Percentiles rank a stretch among this genome's conserved stretches.
phyloP scores from a whole-genome alignment of 768 basidiomycete species.

The Russula dissimulans region DNA sequence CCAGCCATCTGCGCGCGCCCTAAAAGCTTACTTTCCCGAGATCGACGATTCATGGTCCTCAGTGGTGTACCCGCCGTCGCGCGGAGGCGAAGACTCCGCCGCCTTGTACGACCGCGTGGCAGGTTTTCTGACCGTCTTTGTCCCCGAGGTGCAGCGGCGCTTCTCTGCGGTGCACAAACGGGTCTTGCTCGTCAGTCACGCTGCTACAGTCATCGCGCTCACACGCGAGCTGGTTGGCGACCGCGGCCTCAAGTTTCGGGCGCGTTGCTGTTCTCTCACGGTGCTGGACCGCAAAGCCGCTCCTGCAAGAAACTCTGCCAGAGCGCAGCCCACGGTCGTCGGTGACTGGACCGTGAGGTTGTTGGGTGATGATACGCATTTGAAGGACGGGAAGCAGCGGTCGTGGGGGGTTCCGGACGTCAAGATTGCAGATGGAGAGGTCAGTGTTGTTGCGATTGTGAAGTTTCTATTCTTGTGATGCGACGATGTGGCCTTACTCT shows the following conservation, averaged over 20 bases:
- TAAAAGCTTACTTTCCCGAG: conserved; percentile 44
- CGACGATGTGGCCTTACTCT: no score
- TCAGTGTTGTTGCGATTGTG: conserved; percentile 17
- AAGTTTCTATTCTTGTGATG: no score
- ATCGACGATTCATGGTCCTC: conserved; percentile 55
- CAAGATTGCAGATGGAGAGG: conserved; percentile 33
- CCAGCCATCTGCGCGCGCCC: conserved; percentile 45
- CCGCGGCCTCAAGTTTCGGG: conserved; percentile 30
- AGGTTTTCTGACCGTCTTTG: conserved; percentile 43
- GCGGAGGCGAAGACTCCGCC: conserved; percentile 60
- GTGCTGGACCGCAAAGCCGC: conserved; percentile 35
- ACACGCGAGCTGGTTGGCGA: conserved; percentile 49
- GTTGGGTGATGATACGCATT: conserved; percentile 49
- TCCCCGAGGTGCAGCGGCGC: conserved; percentile 40
- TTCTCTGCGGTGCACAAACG: conserved; percentile 37
- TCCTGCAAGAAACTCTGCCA: conserved; percentile 4
- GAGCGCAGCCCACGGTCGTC: conserved; percentile 24
- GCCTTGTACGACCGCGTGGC: conserved; percentile 53
- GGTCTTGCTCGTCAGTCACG: conserved; percentile 63
- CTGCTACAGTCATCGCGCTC: conserved; percentile 64
- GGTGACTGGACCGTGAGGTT: conserved; percentile 37
- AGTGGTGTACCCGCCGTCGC: conserved; percentile 53
- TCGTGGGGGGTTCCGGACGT: conserved; percentile 83
- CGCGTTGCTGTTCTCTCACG: conserved; percentile 71
- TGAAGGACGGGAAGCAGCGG: conserved; percentile 48